phyloP scores from a whole-genome alignment of 495 filamentous ascomycete genomes.

The Hypomontagnella monticulosa region DNA sequence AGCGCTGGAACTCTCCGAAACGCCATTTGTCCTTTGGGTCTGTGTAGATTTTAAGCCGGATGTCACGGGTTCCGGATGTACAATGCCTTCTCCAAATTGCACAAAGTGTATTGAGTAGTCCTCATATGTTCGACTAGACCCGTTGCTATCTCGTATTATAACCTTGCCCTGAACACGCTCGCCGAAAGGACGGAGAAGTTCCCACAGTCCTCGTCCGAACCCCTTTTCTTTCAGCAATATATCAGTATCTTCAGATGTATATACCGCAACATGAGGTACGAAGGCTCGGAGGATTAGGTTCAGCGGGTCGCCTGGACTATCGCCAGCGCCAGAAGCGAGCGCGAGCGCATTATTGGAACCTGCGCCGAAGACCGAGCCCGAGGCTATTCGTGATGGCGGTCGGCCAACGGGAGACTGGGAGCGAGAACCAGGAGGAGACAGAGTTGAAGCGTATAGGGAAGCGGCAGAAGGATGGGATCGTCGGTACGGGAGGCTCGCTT shows the following conservation, averaged over 20 bases:
- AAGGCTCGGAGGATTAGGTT: slow-evolving; percentile 83
- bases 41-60: slow-evolving; percentile 48
- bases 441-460: slow-evolving; percentile 66
- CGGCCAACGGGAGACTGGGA: slow-evolving; percentile 68
- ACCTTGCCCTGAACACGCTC: slow-evolving; percentile 88
- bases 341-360: slow-evolving; percentile 51
- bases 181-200: slow-evolving; percentile 90
- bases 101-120: slow-evolving; percentile 91
- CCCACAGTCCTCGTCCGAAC: slow-evolving; percentile 80
- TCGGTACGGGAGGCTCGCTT: slow-evolving; percentile 59
- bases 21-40: slow-evolving; percentile 40
- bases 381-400: slow-evolving; percentile 59
- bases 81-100: slow-evolving; percentile 68
- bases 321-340: slow-evolving; percentile 59
- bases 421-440: slow-evolving; percentile 63
- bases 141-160: slow-evolving; percentile 87
- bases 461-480: slow-evolving; percentile 65
- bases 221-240: slow-evolving; percentile 84
- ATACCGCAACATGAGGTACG: slow-evolving; percentile 85
- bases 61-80: slow-evolving; percentile 55
- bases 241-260: slow-evolving; percentile 84
- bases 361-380: slow-evolving; percentile 59
- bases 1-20: slow-evolving; percentile 29
- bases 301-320: slow-evolving; percentile 68
- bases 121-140: slow-evolving; percentile 82